Evolutionary conservation across 257 asterid species (phyloP).

Genomic region (Solanum virginianum): DNA sequence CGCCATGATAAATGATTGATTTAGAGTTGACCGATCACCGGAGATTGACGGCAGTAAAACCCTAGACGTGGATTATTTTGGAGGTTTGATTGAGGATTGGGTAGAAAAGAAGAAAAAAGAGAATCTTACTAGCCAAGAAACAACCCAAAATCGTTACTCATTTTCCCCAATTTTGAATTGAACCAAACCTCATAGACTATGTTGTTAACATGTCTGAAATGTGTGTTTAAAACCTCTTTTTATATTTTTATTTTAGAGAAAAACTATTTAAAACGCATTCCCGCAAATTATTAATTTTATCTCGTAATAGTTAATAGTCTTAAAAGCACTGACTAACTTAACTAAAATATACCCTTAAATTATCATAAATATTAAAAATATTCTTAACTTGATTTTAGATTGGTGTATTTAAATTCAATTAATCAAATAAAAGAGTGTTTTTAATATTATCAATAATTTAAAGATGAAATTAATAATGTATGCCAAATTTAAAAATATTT

Average conservation of each 20-base stretch:
- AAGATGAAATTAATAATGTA: too few relatives aligned
- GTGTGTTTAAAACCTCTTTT: not conserved
- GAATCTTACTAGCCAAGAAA: not conserved
- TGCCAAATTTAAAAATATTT: too few relatives aligned
- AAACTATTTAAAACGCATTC: too few relatives aligned
- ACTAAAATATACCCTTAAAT: too few relatives aligned
- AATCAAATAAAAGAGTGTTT: too few relatives aligned
- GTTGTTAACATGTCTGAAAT: not conserved
- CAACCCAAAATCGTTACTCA: not conserved
- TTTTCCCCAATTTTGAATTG: not conserved
- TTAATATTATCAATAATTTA: too few relatives aligned
- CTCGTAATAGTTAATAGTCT: too few relatives aligned
- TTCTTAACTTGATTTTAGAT: too few relatives aligned
- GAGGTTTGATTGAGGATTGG: not conserved
- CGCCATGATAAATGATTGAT: slow-evolving; percentile 32
- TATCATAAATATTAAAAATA: too few relatives aligned
- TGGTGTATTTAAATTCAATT: too few relatives aligned
- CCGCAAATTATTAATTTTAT: too few relatives aligned
- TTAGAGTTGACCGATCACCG: not conserved
- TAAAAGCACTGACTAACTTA: too few relatives aligned
- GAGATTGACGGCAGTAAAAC: not conserved
- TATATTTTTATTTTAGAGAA: not conserved
- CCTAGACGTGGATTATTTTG: not conserved
- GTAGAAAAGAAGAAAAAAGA: not conserved
- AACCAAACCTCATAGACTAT: not conserved